Base-by-base conservation (phyloP, 257 asterid species). In the Mentha longifolia region DNA sequence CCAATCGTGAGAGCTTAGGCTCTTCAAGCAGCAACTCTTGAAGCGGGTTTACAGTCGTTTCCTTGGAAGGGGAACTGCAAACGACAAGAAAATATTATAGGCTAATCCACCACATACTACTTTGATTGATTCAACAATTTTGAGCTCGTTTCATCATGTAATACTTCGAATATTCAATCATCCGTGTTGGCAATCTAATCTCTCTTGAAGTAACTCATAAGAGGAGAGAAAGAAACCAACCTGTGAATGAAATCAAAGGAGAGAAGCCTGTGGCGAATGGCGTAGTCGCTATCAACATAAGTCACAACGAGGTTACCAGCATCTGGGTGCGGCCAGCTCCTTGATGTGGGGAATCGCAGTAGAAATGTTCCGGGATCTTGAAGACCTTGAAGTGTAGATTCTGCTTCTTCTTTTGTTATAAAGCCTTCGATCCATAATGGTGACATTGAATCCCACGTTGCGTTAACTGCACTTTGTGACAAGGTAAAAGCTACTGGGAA, bases 241-340 rank as follows among this genome's bases (percentile, higher is more conserved):
- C 97, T 56, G 82, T 72, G 74, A 20, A 81, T 67, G 79, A 73
- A 77, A 78, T 91, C 95, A 6, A 78, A 80, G 25, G 96, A 89
- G 30, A 94, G 83, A 60, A 91, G 82, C 64, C 86, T 66, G 74
- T 91, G 92, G 80, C 67, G 97, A 76, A 94, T 88, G 65, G 79
- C 71, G 68, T 70, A 81, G 82, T 94, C 95, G 15, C 51, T 77
- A 17, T 91, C 94, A 49, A 95, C 83, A 56, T 88, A 92, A 17
- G 96, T 86, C 28, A 89, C 92, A 0, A 89, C 92, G 60, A 92
- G 81, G 78, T 82, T 85, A 43, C 99, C 99, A 60, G 99, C 91
- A 74, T 95, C 99, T 6, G 99, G 97, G 77, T 95, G 99, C 55
- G 99, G 99, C 99, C 99, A 95, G 87, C 92, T 85, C 80, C 99